phyloP scores from a whole-genome alignment of 2,329 filamentous ascomycete genomes.

The Coniochaeta sp. region DNA sequence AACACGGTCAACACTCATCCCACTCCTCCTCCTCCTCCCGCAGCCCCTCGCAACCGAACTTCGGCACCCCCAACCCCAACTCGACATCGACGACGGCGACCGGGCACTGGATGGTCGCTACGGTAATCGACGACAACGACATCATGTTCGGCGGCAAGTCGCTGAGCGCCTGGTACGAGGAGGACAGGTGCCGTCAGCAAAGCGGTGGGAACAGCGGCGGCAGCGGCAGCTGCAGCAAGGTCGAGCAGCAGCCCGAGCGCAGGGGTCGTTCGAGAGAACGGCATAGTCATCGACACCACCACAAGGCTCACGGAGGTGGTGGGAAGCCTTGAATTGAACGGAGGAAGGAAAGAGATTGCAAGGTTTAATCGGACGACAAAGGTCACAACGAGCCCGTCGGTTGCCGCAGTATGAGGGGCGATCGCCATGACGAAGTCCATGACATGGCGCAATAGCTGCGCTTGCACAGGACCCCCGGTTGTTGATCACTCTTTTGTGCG shows the following conservation, averaged over 20 bases:
- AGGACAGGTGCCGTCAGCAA: constrained; percentile 41
- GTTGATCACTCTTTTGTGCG: too few relatives aligned
- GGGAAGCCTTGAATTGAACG: not conserved
- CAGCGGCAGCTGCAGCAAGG: too few relatives aligned
- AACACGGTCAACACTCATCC: too few relatives aligned
- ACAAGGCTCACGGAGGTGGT: constrained; percentile 25
- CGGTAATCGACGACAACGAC: constrained; percentile 54
- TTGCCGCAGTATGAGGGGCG: too few relatives aligned
- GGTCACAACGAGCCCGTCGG: too few relatives aligned
- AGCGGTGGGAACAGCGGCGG: constrained; percentile 31
- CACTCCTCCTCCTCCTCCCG: not conserved
- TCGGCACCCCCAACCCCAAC: not conserved
- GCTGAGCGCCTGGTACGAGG: constrained; percentile 53
- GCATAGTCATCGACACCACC: constrained; percentile 14
- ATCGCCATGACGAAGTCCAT: too few relatives aligned
- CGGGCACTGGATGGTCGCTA: constrained; percentile 41
- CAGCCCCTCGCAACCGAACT: not conserved
- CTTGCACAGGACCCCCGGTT: too few relatives aligned
- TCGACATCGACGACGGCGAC: not conserved
- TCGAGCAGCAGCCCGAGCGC: constrained; percentile 33
- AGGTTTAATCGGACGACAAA: too few relatives aligned
- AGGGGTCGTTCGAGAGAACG: constrained; percentile 30
- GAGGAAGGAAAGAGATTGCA: too few relatives aligned
- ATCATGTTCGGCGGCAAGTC: constrained; percentile 55
- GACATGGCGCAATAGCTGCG: too few relatives aligned